phyloP scores from a whole-genome alignment of 495 filamentous ascomycete species.

The Haplographium delicatum region DNA sequence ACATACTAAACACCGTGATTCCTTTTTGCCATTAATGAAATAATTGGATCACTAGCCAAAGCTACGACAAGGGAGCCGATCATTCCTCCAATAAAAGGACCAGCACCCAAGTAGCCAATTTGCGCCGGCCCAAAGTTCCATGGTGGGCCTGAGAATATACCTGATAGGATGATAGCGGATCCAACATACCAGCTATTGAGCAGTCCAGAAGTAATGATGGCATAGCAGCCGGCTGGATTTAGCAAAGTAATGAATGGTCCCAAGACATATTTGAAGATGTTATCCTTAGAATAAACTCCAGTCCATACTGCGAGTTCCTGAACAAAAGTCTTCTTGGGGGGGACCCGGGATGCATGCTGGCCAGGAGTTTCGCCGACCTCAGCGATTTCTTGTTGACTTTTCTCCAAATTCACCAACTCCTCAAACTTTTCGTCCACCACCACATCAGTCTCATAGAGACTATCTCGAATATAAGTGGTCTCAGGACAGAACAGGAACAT shows the following conservation, averaged over 20 bases:
- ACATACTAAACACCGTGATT: conserved; percentile 1
- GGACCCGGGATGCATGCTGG: no score
- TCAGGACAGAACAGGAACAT: conserved; percentile 30
- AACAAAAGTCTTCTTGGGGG: conserved; percentile 29
- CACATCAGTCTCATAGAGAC: background rate
- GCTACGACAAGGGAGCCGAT: background rate
- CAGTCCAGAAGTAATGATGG: background rate
- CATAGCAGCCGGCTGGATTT: background rate
- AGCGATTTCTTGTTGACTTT: background rate
- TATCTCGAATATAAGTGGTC: conserved; percentile 25
- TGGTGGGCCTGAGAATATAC: background rate
- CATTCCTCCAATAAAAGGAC: background rate
- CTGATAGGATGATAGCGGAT: background rate
- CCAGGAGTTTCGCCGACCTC: background rate
- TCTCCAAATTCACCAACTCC: background rate
- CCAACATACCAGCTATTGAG: conserved; percentile 1
- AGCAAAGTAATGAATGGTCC: conserved; percentile 1
- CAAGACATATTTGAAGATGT: background rate
- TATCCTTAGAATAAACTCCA: conserved; percentile 21
- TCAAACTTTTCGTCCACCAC: background rate
- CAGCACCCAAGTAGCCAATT: background rate
- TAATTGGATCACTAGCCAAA: background rate
- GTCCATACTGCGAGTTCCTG: conserved; percentile 33
- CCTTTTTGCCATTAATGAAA: background rate
- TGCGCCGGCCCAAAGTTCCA: background rate